Evolutionary conservation across 2,329 filamentous ascomycete species (phyloP).

Genomic region (Zymoseptoria ardabiliae): DNA sequence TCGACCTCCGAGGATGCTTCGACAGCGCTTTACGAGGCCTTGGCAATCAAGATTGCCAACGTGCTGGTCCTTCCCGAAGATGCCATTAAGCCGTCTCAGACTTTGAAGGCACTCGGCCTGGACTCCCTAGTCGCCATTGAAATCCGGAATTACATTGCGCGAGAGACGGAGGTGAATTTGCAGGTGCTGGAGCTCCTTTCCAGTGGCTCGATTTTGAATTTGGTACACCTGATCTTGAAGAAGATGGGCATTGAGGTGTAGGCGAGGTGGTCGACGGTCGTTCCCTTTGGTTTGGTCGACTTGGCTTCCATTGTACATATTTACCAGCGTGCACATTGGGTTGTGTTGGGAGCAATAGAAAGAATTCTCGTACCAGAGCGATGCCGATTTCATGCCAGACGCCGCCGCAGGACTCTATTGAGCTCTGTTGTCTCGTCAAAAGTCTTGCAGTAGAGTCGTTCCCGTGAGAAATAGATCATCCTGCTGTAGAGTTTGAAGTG

Average conservation of each 20-base stretch:
- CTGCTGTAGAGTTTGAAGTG: background rate
- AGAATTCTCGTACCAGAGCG: too few relatives aligned
- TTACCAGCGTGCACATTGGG: background rate
- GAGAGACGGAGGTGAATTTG: constrained; percentile 2
- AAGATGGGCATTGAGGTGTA: background rate
- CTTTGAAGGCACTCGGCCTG: background rate
- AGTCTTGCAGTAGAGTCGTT: background rate
- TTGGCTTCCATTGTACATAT: background rate
- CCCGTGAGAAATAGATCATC: background rate
- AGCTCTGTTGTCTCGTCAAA: background rate
- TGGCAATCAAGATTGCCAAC: background rate
- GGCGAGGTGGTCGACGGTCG: background rate
- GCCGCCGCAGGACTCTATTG: too few relatives aligned
- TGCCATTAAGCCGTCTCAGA: background rate
- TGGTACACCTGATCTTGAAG: background rate
- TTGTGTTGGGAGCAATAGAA: background rate
- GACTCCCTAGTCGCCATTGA: constrained; percentile 3
- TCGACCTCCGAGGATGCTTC: background rate
- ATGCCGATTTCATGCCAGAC: too few relatives aligned
- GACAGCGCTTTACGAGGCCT: background rate
- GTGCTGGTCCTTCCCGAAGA: background rate
- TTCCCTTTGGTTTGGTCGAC: background rate
- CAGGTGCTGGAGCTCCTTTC: constrained; percentile 1
- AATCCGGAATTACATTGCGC: constrained; percentile 2
- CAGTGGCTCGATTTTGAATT: constrained; percentile 1